phyloP scores from a whole-genome alignment of 495 filamentous ascomycete species.

The Bacidia gigantensis region DNA sequence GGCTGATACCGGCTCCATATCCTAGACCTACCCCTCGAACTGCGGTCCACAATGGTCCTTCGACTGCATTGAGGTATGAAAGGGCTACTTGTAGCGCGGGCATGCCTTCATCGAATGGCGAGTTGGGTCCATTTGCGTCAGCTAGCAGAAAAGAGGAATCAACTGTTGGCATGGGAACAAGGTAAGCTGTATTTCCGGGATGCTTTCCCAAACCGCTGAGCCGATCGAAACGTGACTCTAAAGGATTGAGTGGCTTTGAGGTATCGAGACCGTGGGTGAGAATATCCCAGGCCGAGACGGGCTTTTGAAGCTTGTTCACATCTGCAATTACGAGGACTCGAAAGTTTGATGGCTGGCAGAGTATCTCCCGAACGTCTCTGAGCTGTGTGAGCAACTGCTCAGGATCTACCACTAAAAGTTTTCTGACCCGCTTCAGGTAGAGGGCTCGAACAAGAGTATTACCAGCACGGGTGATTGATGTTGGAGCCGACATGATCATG shows the following conservation, averaged over 20 bases:
- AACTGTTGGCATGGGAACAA: slow-evolving; percentile 83
- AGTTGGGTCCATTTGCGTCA: slow-evolving; percentile 57
- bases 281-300: slow-evolving; percentile 71
- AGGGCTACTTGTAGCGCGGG: slow-evolving; percentile 77
- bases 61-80: slow-evolving; percentile 81
- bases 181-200: slow-evolving; percentile 57
- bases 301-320: slow-evolving; percentile 56
- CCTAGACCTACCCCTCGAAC: slow-evolving; percentile 85
- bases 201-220: slow-evolving; percentile 58
- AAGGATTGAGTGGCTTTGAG: slow-evolving; percentile 36
- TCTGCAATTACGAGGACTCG: slow-evolving; percentile 74
- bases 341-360: slow-evolving; percentile 72
- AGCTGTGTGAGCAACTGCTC: slow-evolving; percentile 59
- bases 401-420: slow-evolving; percentile 58
- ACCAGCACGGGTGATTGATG: slow-evolving; percentile 62
- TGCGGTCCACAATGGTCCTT: slow-evolving; percentile 86
- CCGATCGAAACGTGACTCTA: slow-evolving; percentile 44
- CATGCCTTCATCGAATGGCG: slow-evolving; percentile 59
- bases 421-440: slow-evolving; percentile 73
- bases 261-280: slow-evolving; percentile 40
- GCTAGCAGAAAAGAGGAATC: slow-evolving; percentile 83
- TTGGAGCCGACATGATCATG: slow-evolving; percentile 60
- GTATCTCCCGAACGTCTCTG: slow-evolving; percentile 54
- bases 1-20: slow-evolving; percentile 67
- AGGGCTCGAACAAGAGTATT: slow-evolving; percentile 76